Base-by-base conservation (phyloP, 78 protist genomes). In the Pelomyxa schiedti region DNA sequence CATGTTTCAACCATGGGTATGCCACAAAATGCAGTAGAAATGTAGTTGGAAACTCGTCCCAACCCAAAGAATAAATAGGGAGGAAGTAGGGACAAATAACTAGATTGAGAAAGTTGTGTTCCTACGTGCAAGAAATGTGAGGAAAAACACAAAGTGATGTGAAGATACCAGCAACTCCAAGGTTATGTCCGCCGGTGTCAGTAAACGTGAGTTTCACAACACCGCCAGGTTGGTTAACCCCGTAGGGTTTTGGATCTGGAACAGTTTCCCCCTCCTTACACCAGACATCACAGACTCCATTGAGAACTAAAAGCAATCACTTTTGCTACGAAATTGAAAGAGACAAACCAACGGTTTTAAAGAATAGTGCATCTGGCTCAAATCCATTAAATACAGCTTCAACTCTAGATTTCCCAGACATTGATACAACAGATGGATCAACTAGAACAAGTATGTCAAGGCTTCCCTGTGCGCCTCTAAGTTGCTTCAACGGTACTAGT, bases 191-290 rank as follows among this genome's bases (percentile, higher is more conserved):
- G 4, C 67, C n/a, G 32, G 72, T 37, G 41, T 85, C 89, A 7
- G 75, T 37, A 38, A 69, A 74, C 0, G 74, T 75, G 70, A 78
- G 80, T 41, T 85, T 85, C 26, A 74, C 78, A 4, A 76, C 69
- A 1, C 76, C 85, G 35, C 89, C 89, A 29, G 78, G 77, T 79
- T 76, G 65, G 63, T 85, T 85, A 22, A 85, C 85, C 26, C 89
- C 89, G 22, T 75, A 85, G 0, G 89, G 89, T 30, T 85, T 70
- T 24, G 80, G 80, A 22, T 38, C 24, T 3, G 89, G 76, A 72
- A 83, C 77, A 35, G 74, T 77, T 0, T 65, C 42, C 7, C 77
- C 73, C 22, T 64, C 71, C 22, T 80, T 76, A 36, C 89, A 85
- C 89, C 81, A 76, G 4, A 77, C 74, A 3, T 78, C 64, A 26